Conservation (phyloP, 345 rosid species). For the Eucalyptus melliodora region DNA sequence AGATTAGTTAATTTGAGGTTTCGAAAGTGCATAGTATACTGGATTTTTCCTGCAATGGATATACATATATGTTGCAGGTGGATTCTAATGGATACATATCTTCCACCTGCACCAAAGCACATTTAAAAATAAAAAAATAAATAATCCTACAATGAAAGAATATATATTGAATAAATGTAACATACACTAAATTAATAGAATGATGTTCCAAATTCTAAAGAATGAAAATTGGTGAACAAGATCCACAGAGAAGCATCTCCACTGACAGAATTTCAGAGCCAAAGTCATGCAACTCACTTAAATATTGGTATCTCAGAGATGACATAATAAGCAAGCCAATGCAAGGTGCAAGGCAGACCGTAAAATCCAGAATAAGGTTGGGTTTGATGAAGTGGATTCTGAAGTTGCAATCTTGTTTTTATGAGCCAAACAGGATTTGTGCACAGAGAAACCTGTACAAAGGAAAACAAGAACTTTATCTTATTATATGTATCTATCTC, state of each 20-base stretch:
- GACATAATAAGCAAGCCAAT: slow-evolving; percentile 10
- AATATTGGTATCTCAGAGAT: not conserved
- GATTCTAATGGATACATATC: not conserved
- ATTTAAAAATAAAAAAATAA: not conserved
- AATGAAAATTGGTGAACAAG: not conserved
- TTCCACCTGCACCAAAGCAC: not conserved
- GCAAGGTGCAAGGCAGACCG: slow-evolving; percentile 45
- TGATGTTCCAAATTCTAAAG: not conserved
- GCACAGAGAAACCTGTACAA: slow-evolving; percentile 69
- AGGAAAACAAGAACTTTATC: not conserved
- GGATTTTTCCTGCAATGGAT: not conserved
- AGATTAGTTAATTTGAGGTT: not conserved
- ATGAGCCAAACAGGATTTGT: slow-evolving; percentile 94
- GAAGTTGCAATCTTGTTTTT: slow-evolving; percentile 95
- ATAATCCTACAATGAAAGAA: not conserved
- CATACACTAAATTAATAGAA: not conserved
- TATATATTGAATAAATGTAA: not conserved
- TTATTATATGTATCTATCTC: not conserved
- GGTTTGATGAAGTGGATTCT: slow-evolving; percentile 74
- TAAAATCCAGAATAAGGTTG: slow-evolving; percentile 64
- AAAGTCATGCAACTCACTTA: not conserved
- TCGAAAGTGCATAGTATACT: not conserved
- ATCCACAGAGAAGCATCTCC: not conserved
- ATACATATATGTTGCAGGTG: not conserved
- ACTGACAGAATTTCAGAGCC: not conserved